Evolutionary conservation across 2,329 filamentous ascomycete species (phyloP), one percentile per base, ranked within the genome.

Genomic region (Rasamsonia emersonii): DNA sequence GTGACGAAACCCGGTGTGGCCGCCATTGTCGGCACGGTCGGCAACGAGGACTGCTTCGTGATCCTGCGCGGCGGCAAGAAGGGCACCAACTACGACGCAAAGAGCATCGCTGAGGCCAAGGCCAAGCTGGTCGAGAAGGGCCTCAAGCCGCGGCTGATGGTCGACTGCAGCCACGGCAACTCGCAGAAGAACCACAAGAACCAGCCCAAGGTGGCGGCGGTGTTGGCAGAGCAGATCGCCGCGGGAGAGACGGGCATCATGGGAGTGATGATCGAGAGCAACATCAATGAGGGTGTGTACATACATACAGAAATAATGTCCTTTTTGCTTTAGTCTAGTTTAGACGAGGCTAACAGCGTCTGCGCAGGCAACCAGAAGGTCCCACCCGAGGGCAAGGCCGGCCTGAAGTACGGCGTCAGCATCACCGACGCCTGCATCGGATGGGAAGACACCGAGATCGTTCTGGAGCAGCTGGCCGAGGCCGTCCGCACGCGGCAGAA

Each of bases 241-340:
- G 75, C 73, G 36, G 91, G 91, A 20, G 89, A 96, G 66, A 73
- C 73, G 3, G 81, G 70, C 29, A 91, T 98, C 53, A 89, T 95
- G 77, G 91, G 91, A 50, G 85, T 96, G 38, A 98, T 98, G 91
- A 93, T 98, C 51, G 91, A 98, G 70, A 93, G 84, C 61, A 84
- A 96, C 61, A 93, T 96, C 64, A 82, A 89, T 51, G 89, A 95
- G 66, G 88, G 83, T 82, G 59, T 51, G 70, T 54, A 21, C 24
- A 9, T 24, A 10, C 11, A 5, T 9, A 2, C 18, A 21, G 6
- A 21, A 5, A 5, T 17, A 21, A 13, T 23, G n/a, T 3, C 27
- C 27, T 24, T 24, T 21, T 24, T 19, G 21, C 28, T 19, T 31
- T 21, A 9, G 28, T 28, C 23, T 20, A 21, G 35, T 32, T 36